A percentile compares a stretch with the other conserved stretches of the same genome.
These are phyloP conservation scores for Capsicum baccatum DNA, from an alignment of 257 asterid species.

Conservation along the genomic window DNA sequence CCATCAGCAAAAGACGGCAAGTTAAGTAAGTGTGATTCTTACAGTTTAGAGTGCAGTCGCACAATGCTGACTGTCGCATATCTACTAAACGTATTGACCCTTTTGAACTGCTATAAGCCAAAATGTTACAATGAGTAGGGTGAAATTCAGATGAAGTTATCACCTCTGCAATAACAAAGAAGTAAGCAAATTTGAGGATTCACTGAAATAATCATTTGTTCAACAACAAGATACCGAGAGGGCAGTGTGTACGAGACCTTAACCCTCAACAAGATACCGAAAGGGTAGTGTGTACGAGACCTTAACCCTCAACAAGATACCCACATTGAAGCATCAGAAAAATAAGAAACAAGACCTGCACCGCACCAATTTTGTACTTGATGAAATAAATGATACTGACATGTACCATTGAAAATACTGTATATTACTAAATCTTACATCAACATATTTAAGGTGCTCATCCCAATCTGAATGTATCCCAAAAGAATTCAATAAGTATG, in stretches of 20 bases:
- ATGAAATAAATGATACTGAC: slow-evolving; percentile 5
- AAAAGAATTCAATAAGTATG: slow-evolving; percentile 22
- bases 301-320: too few species aligned
- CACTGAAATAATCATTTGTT: slow-evolving; percentile 19
- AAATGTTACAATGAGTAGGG: slow-evolving; percentile 86
- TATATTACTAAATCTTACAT: slow-evolving; percentile 72
- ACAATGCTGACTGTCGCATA: slow-evolving; percentile 87
- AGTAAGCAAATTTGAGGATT: slow-evolving; percentile 17
- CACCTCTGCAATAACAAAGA: slow-evolving; percentile 69
- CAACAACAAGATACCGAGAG: too few species aligned
- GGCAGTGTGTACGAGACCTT: too few species aligned
- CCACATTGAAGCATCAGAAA: not conserved
- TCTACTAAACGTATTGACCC: slow-evolving; percentile 91
- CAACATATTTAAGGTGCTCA: slow-evolving; percentile 53
- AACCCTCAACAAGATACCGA: too few species aligned
- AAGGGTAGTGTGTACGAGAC: too few species aligned
- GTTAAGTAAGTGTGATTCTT: slow-evolving; percentile 39
- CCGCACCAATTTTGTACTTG: not conserved
- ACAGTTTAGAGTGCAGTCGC: slow-evolving; percentile 85
- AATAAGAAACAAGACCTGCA: slow-evolving; percentile 3
- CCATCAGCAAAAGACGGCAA: not conserved
- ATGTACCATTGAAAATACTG: slow-evolving; percentile 28
- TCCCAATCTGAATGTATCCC: slow-evolving; percentile 60
- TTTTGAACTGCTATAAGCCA: slow-evolving; percentile 87
- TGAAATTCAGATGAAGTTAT: slow-evolving; percentile 92